Evolutionary conservation across 1,284 basidiomycete species (phyloP).

Genomic region (Dichomitus squalens): DNA sequence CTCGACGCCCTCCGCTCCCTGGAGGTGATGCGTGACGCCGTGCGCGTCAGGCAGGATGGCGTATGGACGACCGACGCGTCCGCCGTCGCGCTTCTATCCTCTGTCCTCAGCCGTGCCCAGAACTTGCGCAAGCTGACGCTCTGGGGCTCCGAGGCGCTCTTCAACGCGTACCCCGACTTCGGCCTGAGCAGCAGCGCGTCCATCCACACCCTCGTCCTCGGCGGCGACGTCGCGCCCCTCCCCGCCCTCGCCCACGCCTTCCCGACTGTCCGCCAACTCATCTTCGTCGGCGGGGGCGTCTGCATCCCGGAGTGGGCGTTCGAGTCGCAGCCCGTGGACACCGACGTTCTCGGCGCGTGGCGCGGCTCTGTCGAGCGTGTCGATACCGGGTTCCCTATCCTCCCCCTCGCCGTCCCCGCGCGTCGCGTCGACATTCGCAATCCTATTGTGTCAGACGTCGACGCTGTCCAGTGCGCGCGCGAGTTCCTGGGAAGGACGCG

Average conservation of each 20-base stretch:
- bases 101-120: slow-evolving; percentile 13
- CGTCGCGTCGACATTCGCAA: slow-evolving; percentile 19
- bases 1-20: slow-evolving; percentile 15
- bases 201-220: slow-evolving; percentile 22
- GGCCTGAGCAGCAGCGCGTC: slow-evolving; percentile 12
- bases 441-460: slow-evolving; percentile 16
- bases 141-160: slow-evolving; percentile 24
- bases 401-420: slow-evolving; percentile 16
- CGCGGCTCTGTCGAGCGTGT: slow-evolving; percentile 11
- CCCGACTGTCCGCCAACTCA: slow-evolving; percentile 19
- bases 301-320: slow-evolving; percentile 19
- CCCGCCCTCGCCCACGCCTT: slow-evolving; percentile 21
- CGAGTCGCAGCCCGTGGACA: slow-evolving; percentile 1
- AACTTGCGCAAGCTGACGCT: slow-evolving; percentile 22
- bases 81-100: slow-evolving; percentile 16
- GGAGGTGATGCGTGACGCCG: slow-evolving; percentile 23
- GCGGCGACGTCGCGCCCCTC: slow-evolving; percentile 21
- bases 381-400: slow-evolving; percentile 17
- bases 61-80: slow-evolving; percentile 15
- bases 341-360: slow-evolving; percentile 13
- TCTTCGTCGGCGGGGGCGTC: slow-evolving; percentile 20
- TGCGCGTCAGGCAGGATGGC: slow-evolving; percentile 17
- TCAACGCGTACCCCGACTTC: slow-evolving; percentile 20
- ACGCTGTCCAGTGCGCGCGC: slow-evolving; percentile 13
- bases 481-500: slow-evolving; percentile 19